Percentiles rank a stretch among this genome's conserved stretches.
Conservation (phyloP, 2,329 filamentous ascomycete genomes). For the Phyllosticta citribraziliensis region DNA sequence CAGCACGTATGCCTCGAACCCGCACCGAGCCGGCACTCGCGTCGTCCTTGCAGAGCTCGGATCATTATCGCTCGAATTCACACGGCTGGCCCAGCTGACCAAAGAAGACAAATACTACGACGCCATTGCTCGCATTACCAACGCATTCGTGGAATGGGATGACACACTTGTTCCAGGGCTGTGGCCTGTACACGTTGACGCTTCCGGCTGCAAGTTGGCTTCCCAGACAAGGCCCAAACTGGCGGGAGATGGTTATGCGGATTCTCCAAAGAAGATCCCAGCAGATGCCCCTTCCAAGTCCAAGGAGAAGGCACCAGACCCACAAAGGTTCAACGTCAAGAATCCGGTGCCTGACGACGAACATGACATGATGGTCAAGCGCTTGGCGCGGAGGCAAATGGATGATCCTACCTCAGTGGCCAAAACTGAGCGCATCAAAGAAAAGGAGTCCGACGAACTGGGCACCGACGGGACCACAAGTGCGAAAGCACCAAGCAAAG, state of each 20-base stretch:
- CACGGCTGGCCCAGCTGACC: slow-evolving; percentile 36
- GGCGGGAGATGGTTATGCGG: background rate
- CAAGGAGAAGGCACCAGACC: slow-evolving; percentile 7
- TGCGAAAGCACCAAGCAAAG: background rate
- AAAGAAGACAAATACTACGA: slow-evolving; percentile 38
- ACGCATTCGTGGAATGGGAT: slow-evolving; percentile 33
- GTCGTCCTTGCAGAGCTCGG: slow-evolving; percentile 40
- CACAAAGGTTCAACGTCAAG: slow-evolving; percentile 3
- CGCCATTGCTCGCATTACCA: slow-evolving; percentile 36
- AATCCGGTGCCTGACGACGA: slow-evolving; percentile 7
- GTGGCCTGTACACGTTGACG: slow-evolving; percentile 39
- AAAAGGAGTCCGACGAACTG: slow-evolving; percentile 3
- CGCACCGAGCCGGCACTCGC: slow-evolving; percentile 31
- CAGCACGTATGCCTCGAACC: slow-evolving; percentile 12
- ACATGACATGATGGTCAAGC: background rate
- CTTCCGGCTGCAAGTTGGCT: slow-evolving; percentile 10
- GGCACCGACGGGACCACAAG: background rate
- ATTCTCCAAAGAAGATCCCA: background rate
- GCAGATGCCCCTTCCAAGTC: slow-evolving; percentile 27
- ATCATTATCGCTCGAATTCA: slow-evolving; percentile 39
- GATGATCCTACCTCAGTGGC: slow-evolving; percentile 1
- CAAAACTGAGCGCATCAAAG: background rate
- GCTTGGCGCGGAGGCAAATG: background rate
- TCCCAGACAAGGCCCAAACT: background rate
- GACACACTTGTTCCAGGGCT: slow-evolving; percentile 37